A percentile compares a stretch with the other conserved stretches of the same genome.
Conservation (phyloP, 2,329 filamentous ascomycete species). For the Paraphaeosphaeria minitans region DNA sequence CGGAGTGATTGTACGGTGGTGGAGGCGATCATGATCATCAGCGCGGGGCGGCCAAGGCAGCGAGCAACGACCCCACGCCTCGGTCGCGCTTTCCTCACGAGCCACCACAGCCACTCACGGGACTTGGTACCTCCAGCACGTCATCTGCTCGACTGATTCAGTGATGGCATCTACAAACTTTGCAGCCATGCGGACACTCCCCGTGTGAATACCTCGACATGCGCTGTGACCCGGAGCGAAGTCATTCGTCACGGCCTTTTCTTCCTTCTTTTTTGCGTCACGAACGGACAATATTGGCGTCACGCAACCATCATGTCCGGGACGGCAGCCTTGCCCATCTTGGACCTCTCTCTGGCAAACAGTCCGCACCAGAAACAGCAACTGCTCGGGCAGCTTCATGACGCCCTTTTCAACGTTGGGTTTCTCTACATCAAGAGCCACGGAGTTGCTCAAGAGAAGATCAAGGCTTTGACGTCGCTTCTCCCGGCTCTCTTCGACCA, state of each 20-base stretch:
- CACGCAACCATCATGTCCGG: conserved; percentile 6
- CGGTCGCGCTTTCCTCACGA: background rate
- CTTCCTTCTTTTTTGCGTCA: background rate
- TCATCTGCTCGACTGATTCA: conserved; percentile 6
- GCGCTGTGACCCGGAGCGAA: conserved; percentile 4
- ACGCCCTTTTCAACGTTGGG: conserved; percentile 57
- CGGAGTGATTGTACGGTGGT: conserved; percentile 10
- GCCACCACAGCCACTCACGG: conserved; percentile 9
- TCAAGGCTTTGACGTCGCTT: conserved; percentile 46
- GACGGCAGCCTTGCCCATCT: conserved; percentile 50
- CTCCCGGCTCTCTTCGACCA: conserved; percentile 19
- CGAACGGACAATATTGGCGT: conserved; percentile 9
- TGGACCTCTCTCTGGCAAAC: conserved; percentile 56
- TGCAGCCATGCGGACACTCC: conserved; percentile 14
- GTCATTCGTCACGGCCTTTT: background rate
- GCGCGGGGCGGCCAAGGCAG: conserved; percentile 7
- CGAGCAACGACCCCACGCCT: background rate
- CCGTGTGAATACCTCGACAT: background rate
- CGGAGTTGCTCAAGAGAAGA: conserved; percentile 46
- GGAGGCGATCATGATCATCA: background rate
- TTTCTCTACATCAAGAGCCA: conserved; percentile 62
- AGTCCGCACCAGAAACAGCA: conserved; percentile 42
- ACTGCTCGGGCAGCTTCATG: conserved; percentile 51
- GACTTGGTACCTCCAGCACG: conserved; percentile 5
- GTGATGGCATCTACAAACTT: background rate